These are phyloP conservation scores for Pichia pseudocactophila DNA, from an alignment of 805 yeast species.

Conservation along the genomic window DNA sequence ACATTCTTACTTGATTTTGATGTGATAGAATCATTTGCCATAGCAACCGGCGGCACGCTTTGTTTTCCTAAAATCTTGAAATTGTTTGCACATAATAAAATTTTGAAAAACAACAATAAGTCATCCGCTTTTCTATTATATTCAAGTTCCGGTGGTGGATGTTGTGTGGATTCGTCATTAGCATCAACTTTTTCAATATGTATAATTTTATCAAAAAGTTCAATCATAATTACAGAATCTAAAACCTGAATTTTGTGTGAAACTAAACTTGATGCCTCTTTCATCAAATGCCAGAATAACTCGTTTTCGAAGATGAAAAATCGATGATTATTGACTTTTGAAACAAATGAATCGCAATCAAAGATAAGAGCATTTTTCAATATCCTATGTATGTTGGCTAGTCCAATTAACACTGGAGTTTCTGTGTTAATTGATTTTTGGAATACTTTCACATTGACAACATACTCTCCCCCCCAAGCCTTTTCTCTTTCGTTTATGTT, in stretches of 20 bases:
- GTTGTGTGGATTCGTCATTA: not conserved
- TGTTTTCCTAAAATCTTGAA: slow-evolving; percentile 35
- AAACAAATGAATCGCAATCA: slow-evolving; percentile 28
- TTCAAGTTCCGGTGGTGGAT: not conserved
- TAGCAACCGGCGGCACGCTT: slow-evolving; percentile 38
- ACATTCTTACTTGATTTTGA: slow-evolving; percentile 15
- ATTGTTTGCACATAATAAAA: slow-evolving; percentile 55
- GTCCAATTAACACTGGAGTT: slow-evolving; percentile 7
- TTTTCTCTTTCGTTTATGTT: slow-evolving; percentile 29
- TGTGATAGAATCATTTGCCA: slow-evolving; percentile 24
- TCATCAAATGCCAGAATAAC: slow-evolving; percentile 63
- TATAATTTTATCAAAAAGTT: slow-evolving; percentile 53
- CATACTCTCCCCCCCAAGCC: slow-evolving; percentile 30
- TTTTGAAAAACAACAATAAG: slow-evolving; percentile 42
- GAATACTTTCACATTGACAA: slow-evolving; percentile 49
- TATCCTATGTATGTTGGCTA: slow-evolving; percentile 7
- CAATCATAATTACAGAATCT: slow-evolving; percentile 55
- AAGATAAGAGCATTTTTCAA: not conserved
- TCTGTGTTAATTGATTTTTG: slow-evolving; percentile 12
- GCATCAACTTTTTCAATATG: slow-evolving; percentile 44
- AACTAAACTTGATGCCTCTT: slow-evolving; percentile 64
- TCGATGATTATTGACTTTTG: slow-evolving; percentile 59
- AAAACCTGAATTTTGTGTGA: slow-evolving; percentile 63
- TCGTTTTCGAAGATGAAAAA: slow-evolving; percentile 82
- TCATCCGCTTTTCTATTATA: slow-evolving; percentile 41